These are phyloP conservation scores for Solanum etuberosum DNA, from an alignment of 257 asterid genomes.

Conservation along the genomic window DNA sequence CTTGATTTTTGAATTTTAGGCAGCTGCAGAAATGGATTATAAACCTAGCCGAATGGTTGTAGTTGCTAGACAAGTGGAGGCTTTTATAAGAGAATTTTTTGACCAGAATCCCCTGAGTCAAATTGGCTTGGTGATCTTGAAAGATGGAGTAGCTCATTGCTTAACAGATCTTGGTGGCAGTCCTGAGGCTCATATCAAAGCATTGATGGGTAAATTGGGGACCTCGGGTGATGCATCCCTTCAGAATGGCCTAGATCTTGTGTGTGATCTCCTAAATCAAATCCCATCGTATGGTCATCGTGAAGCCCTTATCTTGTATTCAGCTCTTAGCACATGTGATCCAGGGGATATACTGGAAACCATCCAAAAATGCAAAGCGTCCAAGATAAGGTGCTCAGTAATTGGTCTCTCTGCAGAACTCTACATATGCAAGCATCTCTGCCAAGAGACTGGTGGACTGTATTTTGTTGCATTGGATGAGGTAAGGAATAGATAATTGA, in stretches of 20 bases:
- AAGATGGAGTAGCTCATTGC: constrained; percentile 81
- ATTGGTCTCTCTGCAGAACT: constrained; percentile 89
- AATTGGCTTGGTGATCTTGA: constrained; percentile 61
- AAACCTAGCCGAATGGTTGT: constrained; percentile 89
- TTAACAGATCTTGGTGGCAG: constrained; percentile 93
- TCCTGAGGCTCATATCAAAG: constrained; percentile 91
- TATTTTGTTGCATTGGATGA: constrained; percentile 79
- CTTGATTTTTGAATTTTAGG: constrained; percentile 35
- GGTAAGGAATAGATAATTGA: constrained; percentile 36
- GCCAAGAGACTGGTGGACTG: constrained; percentile 93
- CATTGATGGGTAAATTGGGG: constrained; percentile 80
- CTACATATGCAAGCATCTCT: constrained; percentile 77
- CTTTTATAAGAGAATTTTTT: constrained; percentile 88
- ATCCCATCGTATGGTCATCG: constrained; percentile 94
- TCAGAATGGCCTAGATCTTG: constrained; percentile 89
- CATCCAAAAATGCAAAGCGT: constrained; percentile 67
- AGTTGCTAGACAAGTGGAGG: constrained; percentile 82
- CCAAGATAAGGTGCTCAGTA: constrained; percentile 83
- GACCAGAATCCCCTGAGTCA: constrained; percentile 92
- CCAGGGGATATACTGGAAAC: constrained; percentile 87
- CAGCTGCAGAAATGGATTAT: constrained; percentile 79
- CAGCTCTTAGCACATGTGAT: constrained; percentile 89
- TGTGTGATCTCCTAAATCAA: constrained; percentile 60
- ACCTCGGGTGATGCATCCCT: constrained; percentile 94
- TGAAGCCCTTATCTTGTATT: constrained; percentile 81